Conservation (phyloP, 108 stramenopile genomes). For the Fragilariopsis cylindrus region DNA sequence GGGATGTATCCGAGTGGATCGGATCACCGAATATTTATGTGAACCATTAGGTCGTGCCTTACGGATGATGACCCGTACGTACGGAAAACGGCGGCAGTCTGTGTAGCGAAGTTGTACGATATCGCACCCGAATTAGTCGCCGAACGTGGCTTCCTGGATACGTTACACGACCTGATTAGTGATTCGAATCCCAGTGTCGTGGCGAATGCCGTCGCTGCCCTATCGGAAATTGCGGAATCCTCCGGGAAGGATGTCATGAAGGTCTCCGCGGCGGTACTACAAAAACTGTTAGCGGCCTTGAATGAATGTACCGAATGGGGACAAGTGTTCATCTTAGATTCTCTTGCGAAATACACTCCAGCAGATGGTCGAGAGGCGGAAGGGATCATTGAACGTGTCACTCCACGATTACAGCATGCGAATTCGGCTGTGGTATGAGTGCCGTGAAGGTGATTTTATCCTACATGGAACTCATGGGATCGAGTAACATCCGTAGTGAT, state of each 20-base stretch:
- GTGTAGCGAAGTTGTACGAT: constrained; percentile 99
- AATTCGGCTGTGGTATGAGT: constrained; percentile 99
- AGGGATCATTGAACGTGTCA: constrained; percentile 98
- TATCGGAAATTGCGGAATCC: constrained; percentile 96
- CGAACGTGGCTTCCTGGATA: constrained; percentile 97
- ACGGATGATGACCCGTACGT: constrained; percentile 98
- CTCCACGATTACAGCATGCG: constrained; percentile 97
- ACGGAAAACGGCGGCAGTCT: constrained; percentile 98
- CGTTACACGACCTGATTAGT: constrained; percentile 92
- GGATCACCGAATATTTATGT: constrained; percentile 99
- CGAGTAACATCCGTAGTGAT: constrained; percentile 58
- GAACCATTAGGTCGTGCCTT: constrained; percentile 93
- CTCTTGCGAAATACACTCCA: constrained; percentile 94
- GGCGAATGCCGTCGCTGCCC: constrained; percentile 99
- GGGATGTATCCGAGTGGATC: constrained; percentile 99
- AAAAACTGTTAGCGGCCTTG: constrained; percentile 96
- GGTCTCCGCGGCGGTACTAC: constrained; percentile 90
- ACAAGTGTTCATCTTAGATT: constrained; percentile 98
- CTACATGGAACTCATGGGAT: constrained; percentile 93
- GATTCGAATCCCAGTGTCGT: constrained; percentile 98
- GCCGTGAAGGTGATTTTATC: constrained; percentile 97
- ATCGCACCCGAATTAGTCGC: constrained; percentile 95
- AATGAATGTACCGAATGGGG: constrained; percentile 99
- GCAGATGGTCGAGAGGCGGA: constrained; percentile 94
- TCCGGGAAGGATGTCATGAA: constrained; percentile 95